Base-by-base conservation (phyloP, 2,329 filamentous ascomycete species). In the Pyrenophora seminiperda region DNA sequence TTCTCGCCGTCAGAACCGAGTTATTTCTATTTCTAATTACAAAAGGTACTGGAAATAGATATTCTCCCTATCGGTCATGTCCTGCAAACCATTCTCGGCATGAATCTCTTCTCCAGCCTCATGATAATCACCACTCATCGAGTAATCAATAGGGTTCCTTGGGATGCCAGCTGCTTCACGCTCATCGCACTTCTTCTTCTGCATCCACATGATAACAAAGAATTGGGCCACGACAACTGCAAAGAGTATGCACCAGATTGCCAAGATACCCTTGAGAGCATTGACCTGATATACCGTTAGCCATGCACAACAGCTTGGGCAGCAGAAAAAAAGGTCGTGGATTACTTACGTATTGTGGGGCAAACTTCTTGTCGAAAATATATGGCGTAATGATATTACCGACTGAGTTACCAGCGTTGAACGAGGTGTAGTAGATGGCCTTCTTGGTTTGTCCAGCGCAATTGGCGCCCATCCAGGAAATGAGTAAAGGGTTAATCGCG, bases 401-500 rank as follows among this genome's bases (percentile, higher is more conserved):
- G 0, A 81, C 78, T 0, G 83, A 81, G 2, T 79, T 78, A 0
- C 82, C 85, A 1, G 82, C 84, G 58, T 86, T 85, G 75, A 83
- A 88, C 0, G 87, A 71, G 0, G 81, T 82, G 78, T 87, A 84
- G 31, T 84, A 78, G 40, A 82, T 77, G 0, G 83, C 84, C 63
- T 86, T 86, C 71, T 89, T 88, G 2, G 85, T 88, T 13, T 80
- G 82, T 5, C 86, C 87, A 0, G 78, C 86, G 0, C 84, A 88
- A 66, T 89, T 89, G 6, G 81, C 83, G 5, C 88, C 79, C 49
- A 88, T 84, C 86, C 86, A 90, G 0, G 83, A 80, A 0, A 88
- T 82, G 19, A 87, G 81, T 7, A 89, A 74, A 0, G 85, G 85
- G 59, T 86, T 87, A 1, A 81, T 83, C 1, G 83, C 84, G 53